phyloP scores from a whole-genome alignment of 768 basidiomycete species.

The Lactarius evosmus region DNA sequence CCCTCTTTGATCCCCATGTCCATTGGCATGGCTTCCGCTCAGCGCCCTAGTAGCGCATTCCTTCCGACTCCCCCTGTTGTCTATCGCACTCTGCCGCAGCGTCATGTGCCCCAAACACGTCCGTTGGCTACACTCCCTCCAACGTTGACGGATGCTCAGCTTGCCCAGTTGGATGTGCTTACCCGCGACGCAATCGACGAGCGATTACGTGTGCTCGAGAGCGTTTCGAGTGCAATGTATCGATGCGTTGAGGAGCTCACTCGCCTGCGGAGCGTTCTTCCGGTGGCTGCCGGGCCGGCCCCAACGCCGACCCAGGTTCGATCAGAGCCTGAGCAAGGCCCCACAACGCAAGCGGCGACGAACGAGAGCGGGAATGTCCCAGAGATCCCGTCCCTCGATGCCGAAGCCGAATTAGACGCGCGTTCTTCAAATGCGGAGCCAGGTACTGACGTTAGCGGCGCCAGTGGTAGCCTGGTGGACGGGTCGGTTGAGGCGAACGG shows the following conservation, averaged over 20 bases:
- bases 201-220: slow-evolving; percentile 71
- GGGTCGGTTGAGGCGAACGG: slow-evolving; percentile 15
- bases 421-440: slow-evolving; percentile 14
- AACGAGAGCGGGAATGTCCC: slow-evolving; percentile 4
- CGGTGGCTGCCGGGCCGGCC: slow-evolving; percentile 27
- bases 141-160: slow-evolving; percentile 56
- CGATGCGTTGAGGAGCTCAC: slow-evolving; percentile 77
- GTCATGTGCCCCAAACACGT: slow-evolving; percentile 13
- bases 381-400: slow-evolving; percentile 16
- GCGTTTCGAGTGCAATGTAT: slow-evolving; percentile 70
- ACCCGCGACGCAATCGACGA: slow-evolving; percentile 85
- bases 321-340: slow-evolving; percentile 14
- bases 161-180: slow-evolving; percentile 58
- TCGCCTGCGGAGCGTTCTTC: slow-evolving; percentile 65
- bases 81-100: slow-evolving; percentile 18
- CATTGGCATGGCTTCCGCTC: slow-evolving; percentile 30
- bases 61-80: slow-evolving; percentile 17
- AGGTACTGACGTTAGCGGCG: slow-evolving; percentile 20
- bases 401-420: slow-evolving; percentile 15
- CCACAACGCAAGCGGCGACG: not conserved
- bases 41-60: slow-evolving; percentile 18
- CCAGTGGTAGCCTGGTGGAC: slow-evolving; percentile 11
- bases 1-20: slow-evolving; percentile 44
- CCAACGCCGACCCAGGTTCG: slow-evolving; percentile 8
- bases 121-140: slow-evolving; percentile 41